A percentile compares a stretch with the other conserved stretches of the same genome.
Conservation (phyloP, 108 stramenopile genomes). For the Conticribra weissflogii region DNA sequence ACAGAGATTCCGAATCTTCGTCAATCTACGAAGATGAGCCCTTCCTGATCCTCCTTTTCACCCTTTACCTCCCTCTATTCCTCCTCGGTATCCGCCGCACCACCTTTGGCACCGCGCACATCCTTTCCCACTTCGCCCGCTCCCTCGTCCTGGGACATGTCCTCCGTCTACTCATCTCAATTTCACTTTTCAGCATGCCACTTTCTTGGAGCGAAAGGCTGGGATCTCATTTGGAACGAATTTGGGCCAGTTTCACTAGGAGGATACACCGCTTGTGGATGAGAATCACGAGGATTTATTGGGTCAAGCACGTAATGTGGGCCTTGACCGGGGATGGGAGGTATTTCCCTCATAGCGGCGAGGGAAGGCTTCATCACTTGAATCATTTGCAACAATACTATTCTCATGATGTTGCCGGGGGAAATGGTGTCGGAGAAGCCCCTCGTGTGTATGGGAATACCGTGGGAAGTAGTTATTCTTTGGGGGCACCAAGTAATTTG, state of each 20-base stretch:
- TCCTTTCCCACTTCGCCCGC: slow-evolving; percentile 47
- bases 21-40: slow-evolving; percentile 13
- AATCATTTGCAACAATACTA: neutral
- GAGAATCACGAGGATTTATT: neutral
- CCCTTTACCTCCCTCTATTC: slow-evolving; percentile 43
- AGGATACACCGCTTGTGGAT: slow-evolving; percentile 7
- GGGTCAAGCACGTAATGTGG: slow-evolving; percentile 20
- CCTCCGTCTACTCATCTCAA: slow-evolving; percentile 28
- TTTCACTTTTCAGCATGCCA: slow-evolving; percentile 12
- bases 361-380: neutral
- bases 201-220: neutral
- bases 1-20: too few relatives aligned
- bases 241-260: too few relatives aligned
- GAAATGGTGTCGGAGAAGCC: too few relatives aligned
- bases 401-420: neutral
- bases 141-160: slow-evolving; percentile 48
- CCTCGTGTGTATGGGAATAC: too few relatives aligned
- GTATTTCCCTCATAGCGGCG: neutral
- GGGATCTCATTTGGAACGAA: too few relatives aligned
- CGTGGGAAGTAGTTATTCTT: slow-evolving; percentile 10
- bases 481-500: slow-evolving; percentile 15
- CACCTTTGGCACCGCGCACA: slow-evolving; percentile 42
- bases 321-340: slow-evolving; percentile 18
- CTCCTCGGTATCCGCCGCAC: slow-evolving; percentile 52
- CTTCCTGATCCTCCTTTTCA: slow-evolving; percentile 42